A percentile compares a stretch with the other conserved stretches of the same genome.
These are phyloP conservation scores for Colletotrichum sp. DNA, from an alignment of 2,329 filamentous ascomycete genomes.

Conservation along the genomic window DNA sequence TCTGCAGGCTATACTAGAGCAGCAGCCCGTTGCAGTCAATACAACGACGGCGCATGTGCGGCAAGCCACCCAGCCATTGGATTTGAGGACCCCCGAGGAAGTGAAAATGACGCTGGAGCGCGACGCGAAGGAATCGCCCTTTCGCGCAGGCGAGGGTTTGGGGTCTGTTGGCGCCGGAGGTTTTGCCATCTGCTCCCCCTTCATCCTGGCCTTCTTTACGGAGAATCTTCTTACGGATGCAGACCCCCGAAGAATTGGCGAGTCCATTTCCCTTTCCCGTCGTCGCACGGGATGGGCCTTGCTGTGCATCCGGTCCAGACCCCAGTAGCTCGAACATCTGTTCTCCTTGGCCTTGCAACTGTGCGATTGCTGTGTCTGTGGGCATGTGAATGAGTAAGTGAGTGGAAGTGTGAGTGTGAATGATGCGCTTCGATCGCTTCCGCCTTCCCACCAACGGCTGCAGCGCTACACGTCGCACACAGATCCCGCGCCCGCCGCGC, in stretches of 20 bases:
- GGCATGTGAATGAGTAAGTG: background rate
- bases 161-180: constrained; percentile 3
- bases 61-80: background rate
- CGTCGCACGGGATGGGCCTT: background rate
- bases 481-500: background rate
- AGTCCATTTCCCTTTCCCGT: background rate
- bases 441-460: background rate
- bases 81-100: too few relatives aligned
- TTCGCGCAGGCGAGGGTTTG: background rate
- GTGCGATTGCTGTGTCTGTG: background rate
- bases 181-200: background rate
- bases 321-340: background rate
- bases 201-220: background rate
- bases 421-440: constrained; percentile 1
- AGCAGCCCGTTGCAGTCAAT: background rate
- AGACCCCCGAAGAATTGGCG: background rate
- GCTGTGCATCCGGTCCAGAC: background rate
- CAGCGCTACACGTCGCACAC: background rate
- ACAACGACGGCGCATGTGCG: background rate
- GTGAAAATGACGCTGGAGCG: background rate
- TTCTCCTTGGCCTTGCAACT: background rate
- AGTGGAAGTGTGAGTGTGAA: background rate
- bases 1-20: background rate
- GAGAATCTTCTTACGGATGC: background rate
- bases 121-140: constrained; percentile 5